Base-by-base conservation (phyloP, 2,329 filamentous ascomycete genomes). In the Elsinoe ampelina region DNA sequence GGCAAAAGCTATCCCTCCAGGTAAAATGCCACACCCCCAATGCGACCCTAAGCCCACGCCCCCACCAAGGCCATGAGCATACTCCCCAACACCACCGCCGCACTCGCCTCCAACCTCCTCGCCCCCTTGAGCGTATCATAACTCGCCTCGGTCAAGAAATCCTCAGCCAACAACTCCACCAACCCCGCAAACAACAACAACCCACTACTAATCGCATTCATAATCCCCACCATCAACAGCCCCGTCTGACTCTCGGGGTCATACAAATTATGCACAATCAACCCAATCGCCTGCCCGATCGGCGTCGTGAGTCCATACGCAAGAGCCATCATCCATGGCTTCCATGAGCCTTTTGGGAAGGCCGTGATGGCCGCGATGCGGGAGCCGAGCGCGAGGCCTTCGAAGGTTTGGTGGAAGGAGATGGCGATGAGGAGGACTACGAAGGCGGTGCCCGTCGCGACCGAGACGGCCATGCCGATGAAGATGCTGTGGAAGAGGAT, bases 401-500 rank as follows among this genome's bases (percentile, higher is more conserved):
- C 82, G 59, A 86, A 85, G 61, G 81, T 84, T 64, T 86, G 85
- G 65, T 87, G 85, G 73, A 88, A 87, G 32, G 83, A 72, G 58
- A 88, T 87, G 59, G 85, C 85, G 48, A 86, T 72, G 6, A 87
- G 75, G 3, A 88, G 76, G 22, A 87, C 75, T 57, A 84, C 69
- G 67, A 87, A 87, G 3, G 82, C 80, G 5, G 75, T 72, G 1
- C 85, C 81, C 1, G 80, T 80, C 17, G 84, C 84, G 61, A 88
- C 84, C 22, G 82, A 85, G 22, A 88, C 72, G 0, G 85, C 86
- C 77, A 87, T 85, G 58, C 84, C 84, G 57, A 88, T 85, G 67
- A 88, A 88, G 58, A 90, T 79, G 59, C 83, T 87, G 71, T 90
- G 86, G 67, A 90, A 90, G 10, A 90, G 75, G 61, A 90, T 90